phyloP scores from a whole-genome alignment of 805 yeast species.

The Clavispora asparagi region DNA sequence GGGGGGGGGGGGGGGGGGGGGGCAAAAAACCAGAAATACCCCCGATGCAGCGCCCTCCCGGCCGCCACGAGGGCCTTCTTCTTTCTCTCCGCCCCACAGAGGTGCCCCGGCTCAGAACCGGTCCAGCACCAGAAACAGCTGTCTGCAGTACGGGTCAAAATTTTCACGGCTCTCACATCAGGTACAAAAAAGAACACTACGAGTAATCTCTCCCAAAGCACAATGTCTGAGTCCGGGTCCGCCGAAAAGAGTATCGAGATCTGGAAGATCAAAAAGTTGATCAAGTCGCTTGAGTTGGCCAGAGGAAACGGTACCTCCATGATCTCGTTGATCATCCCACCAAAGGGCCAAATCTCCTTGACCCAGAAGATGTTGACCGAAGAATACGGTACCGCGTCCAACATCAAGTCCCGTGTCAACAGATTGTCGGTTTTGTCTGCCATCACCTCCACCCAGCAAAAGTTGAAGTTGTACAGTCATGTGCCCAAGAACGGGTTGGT shows the following conservation, averaged over 20 bases:
- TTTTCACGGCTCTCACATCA: not conserved
- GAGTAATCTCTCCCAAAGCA: not conserved
- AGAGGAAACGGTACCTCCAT: slow-evolving; percentile 99
- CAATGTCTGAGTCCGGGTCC: slow-evolving; percentile 33
- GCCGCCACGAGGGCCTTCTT: no score
- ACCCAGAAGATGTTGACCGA: slow-evolving; percentile 90
- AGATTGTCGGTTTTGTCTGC: slow-evolving; percentile 93
- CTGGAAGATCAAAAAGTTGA: slow-evolving; percentile 96
- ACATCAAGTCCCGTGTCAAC: slow-evolving; percentile 96
- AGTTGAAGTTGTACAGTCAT: slow-evolving; percentile 78
- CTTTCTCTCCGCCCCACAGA: no score
- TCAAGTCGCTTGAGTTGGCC: slow-evolving; percentile 82
- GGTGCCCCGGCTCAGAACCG: no score
- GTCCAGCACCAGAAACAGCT: not conserved
- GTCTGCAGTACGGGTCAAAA: not conserved
- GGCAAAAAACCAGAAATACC: no score
- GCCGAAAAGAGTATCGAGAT: slow-evolving; percentile 92
- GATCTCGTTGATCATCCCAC: slow-evolving; percentile 95
- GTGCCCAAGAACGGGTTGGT: slow-evolving; percentile 96
- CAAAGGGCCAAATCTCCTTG: slow-evolving; percentile 87
- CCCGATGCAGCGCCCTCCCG: no score
- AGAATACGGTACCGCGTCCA: slow-evolving; percentile 98
- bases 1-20: no score
- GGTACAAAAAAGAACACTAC: not conserved
- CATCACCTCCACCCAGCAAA: slow-evolving; percentile 96